Base-by-base conservation (phyloP, 164 flowering plant genomes). In the Magnolia kwangsiensis region DNA sequence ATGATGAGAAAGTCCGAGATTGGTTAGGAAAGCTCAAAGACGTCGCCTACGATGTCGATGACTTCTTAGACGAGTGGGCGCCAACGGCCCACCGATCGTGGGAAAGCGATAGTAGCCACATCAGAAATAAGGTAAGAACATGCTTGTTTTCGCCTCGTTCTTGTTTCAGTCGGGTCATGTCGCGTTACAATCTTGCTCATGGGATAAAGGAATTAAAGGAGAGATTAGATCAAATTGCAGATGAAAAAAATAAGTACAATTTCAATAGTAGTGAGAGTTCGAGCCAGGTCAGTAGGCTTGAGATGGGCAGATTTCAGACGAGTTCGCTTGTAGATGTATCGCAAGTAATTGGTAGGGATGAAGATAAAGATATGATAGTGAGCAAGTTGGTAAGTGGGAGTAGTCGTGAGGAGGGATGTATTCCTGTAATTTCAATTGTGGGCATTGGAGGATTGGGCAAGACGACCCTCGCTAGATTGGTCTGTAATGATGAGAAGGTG, bases 401-500 rank as follows among this genome's bases (percentile, higher is more conserved):
- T 58, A 55, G 63, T 23, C 18, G 49, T 29, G 69, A 16, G 29
- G 24, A 13, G 24, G 4, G 29, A 14, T 27, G 19, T 3, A 7
- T 51, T 0, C 18, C 18, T n/a, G 29, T 24, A 24, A 55, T 55
- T 45, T 10, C 51, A 8, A 61, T 61, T 5, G 55, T 74, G 5
- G 69, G 51, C 20, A 37, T 74, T 66, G 76, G 51, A 14, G 67
- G 76, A 2, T 5, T 74, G 14, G 68, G 69, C 8, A 61, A 74
- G 21, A 74, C 69, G 16, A 74, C 72, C 27, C 49, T 75, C 1
- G 64, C 63, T 67, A 63, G 67, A 16, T 16, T 37, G 13, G 16
- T 27, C 11, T 75, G 21, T 71, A 75, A 67, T 67, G 72, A 67
- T 7, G 45, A 67, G n/a, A 66, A 71, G 27, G 71, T 75, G n/a